Evolutionary conservation across 208 protist genomes (phyloP).

Genomic region (Wallacemonas sp.): DNA sequence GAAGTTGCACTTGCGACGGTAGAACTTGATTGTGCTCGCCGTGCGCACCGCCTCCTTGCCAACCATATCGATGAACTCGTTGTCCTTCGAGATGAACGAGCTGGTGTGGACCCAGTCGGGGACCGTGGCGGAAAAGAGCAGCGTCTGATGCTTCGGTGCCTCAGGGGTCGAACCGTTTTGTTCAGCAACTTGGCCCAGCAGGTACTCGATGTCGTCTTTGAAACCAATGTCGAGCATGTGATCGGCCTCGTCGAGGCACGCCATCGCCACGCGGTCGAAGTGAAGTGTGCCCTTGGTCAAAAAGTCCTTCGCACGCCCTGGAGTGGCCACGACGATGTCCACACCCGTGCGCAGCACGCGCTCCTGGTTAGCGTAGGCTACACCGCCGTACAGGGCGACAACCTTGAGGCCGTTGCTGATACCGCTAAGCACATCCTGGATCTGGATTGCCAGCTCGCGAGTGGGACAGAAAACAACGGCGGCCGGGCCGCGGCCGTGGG

Average conservation of each 20-base stretch:
- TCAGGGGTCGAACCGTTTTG: slow-evolving; percentile 84
- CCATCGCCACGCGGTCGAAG: slow-evolving; percentile 90
- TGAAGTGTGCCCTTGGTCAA: slow-evolving; percentile 95
- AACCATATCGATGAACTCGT: slow-evolving; percentile 95
- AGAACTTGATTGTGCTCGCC: slow-evolving; percentile 84
- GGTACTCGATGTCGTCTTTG: slow-evolving; percentile 93
- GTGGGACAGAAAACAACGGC: slow-evolving; percentile 98
- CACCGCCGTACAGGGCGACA: slow-evolving; percentile 91
- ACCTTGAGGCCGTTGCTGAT: slow-evolving; percentile 94
- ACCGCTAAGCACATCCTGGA: slow-evolving; percentile 91
- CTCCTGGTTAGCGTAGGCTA: slow-evolving; percentile 92
- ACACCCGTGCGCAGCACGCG: slow-evolving; percentile 93
- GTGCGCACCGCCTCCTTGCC: slow-evolving; percentile 94
- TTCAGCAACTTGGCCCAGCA: slow-evolving; percentile 91
- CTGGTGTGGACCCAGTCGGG: slow-evolving; percentile 90
- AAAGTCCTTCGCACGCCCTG: slow-evolving; percentile 98
- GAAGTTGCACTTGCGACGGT: slow-evolving; percentile 90
- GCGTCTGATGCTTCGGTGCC: slow-evolving; percentile 81
- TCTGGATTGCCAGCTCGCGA: slow-evolving; percentile 98
- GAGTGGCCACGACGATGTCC: slow-evolving; percentile 98
- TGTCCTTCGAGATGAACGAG: slow-evolving; percentile 77
- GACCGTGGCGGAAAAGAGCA: slow-evolving; percentile 93
- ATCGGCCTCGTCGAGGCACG: slow-evolving; percentile 99
- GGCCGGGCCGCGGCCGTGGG: slow-evolving; percentile 69
- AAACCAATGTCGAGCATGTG: slow-evolving; percentile 99